Conservation (phyloP, 2,329 filamentous ascomycete species). For the Immersiporthe knoxdaviesiana region DNA sequence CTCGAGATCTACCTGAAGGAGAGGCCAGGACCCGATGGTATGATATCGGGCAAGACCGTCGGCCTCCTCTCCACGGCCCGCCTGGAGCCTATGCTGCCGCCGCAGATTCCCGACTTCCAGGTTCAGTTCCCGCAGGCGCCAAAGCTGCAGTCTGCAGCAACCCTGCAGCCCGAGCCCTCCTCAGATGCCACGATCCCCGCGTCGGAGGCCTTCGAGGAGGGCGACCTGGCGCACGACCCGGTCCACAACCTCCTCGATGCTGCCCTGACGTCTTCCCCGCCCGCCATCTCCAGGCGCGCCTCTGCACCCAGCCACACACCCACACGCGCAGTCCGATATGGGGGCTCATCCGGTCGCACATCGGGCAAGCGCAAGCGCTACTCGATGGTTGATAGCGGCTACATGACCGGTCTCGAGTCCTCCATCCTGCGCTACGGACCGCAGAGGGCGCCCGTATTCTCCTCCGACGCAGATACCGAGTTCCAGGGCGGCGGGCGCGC, state of each 20-base stretch:
- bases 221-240: conserved; percentile 25
- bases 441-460: conserved; percentile 36
- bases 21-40: conserved; percentile 53
- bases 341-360: conserved; percentile 50
- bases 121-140: conserved; percentile 46
- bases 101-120: conserved; percentile 29
- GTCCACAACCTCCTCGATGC: conserved; percentile 18
- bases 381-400: conserved; percentile 89
- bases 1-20: conserved; percentile 78
- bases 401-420: conserved; percentile 94
- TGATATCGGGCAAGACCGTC: conserved; percentile 53
- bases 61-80: conserved; percentile 58
- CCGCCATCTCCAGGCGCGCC: conserved; percentile 68
- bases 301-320: conserved; percentile 66
- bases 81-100: conserved; percentile 41
- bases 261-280: conserved; percentile 57
- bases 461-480: conserved; percentile 76
- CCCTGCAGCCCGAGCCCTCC: conserved; percentile 59
- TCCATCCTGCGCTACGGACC: conserved; percentile 71
- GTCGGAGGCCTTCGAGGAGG: conserved; percentile 59
- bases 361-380: conserved; percentile 70
- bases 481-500: conserved; percentile 83
- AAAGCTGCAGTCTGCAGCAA: conserved; percentile 45
- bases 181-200: conserved; percentile 79
- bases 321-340: conserved; percentile 54